Evolutionary conservation across 2,329 filamentous ascomycete species (phyloP).

Genomic region (Penicillium sclerotigenum): DNA sequence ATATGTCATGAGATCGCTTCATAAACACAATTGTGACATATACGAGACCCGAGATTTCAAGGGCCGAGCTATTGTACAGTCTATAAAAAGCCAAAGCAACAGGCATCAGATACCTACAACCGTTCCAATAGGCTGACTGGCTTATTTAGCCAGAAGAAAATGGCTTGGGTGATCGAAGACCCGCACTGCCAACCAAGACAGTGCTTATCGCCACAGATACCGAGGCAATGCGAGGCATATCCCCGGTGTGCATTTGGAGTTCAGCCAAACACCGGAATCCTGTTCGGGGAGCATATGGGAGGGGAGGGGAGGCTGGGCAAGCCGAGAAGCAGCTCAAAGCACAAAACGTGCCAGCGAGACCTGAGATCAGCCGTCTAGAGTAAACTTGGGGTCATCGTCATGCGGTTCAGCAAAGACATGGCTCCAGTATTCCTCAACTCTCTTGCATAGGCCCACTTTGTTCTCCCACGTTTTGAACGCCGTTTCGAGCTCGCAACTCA

Average conservation of each 20-base stretch:
- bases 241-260: background rate
- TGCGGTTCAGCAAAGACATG: conserved; percentile 36
- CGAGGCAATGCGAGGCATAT: background rate
- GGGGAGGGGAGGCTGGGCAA: background rate
- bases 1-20: background rate
- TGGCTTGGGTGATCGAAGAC: background rate
- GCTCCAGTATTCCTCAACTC: conserved; percentile 34
- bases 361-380: conserved; percentile 18
- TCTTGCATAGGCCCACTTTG: conserved; percentile 31
- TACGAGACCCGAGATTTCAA: background rate
- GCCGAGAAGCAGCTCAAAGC: background rate
- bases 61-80: background rate
- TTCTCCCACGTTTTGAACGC: conserved; percentile 36
- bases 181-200: background rate
- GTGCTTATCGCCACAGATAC: background rate
- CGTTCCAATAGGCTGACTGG: background rate
- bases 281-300: background rate
- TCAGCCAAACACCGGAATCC: background rate
- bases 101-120: background rate
- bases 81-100: background rate
- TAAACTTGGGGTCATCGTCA: conserved; percentile 34
- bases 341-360: background rate
- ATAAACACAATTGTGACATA: background rate
- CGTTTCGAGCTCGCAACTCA: conserved; percentile 38
- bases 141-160: background rate